Percentiles rank a stretch among this genome's conserved stretches.
phyloP scores from a whole-genome alignment of 768 basidiomycete species.

The Rhodotorula graminis region DNA sequence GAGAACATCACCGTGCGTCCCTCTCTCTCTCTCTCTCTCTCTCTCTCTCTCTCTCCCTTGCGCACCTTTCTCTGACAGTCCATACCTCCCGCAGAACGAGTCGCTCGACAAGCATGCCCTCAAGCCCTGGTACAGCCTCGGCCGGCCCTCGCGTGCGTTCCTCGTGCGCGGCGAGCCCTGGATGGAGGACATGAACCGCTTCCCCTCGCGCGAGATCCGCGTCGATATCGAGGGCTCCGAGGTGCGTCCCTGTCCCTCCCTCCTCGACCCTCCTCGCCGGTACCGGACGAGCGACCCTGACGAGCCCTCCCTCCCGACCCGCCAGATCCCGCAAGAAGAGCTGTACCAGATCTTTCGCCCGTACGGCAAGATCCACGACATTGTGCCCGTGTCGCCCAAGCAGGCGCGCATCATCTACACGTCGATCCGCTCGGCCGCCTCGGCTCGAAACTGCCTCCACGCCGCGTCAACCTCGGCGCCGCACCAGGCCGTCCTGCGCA shows the following conservation, averaged over 20 bases:
- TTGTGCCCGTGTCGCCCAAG: slow-evolving; percentile 56
- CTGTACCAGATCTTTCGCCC: slow-evolving; percentile 70
- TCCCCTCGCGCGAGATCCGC: slow-evolving; percentile 65
- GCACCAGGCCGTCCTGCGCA: slow-evolving; percentile 29
- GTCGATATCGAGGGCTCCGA: slow-evolving; percentile 89
- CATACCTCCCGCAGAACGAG: background rate
- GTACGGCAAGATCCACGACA: slow-evolving; percentile 71
- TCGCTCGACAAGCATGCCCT: background rate
- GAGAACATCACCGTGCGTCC: background rate
- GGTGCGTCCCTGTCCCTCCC: slow-evolving; percentile 48
- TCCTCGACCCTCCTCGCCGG: too few relatives aligned
- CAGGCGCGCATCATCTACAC: slow-evolving; percentile 62
- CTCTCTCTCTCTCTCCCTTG: background rate
- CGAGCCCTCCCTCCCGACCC: too few relatives aligned
- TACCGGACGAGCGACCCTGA: too few relatives aligned
- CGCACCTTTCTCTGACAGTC: too few relatives aligned
- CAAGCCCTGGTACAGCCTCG: slow-evolving; percentile 26
- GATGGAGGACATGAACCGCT: slow-evolving; percentile 84
- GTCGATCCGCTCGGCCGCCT: slow-evolving; percentile 63
- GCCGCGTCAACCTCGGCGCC: slow-evolving; percentile 50
- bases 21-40: background rate
- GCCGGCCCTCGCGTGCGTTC: slow-evolving; percentile 55
- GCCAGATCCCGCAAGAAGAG: slow-evolving; percentile 42
- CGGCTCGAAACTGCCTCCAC: slow-evolving; percentile 77
- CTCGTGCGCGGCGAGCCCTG: slow-evolving; percentile 57